Conservation (phyloP, 345 rosid genomes). For the Mercurialis annua region DNA sequence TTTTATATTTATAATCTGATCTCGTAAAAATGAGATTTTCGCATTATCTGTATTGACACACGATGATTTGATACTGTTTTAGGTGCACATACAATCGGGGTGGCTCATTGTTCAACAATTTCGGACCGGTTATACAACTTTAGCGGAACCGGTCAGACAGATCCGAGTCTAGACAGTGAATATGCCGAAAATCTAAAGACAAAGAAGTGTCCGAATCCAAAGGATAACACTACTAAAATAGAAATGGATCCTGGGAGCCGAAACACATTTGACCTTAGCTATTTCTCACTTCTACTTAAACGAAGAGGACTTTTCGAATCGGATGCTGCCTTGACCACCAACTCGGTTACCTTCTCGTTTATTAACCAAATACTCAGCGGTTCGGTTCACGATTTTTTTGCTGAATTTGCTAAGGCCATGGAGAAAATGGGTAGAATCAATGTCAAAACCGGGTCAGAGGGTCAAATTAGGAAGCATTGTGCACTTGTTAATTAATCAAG, state of each 20-base stretch:
- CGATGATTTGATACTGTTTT: too few relatives aligned
- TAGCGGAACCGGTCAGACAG: constrained; percentile 48
- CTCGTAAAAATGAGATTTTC: too few relatives aligned
- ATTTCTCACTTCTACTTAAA: constrained; percentile 44
- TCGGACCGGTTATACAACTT: constrained; percentile 60
- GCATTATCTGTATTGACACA: too few relatives aligned
- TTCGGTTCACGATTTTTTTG: constrained; percentile 38
- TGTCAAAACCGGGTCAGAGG: constrained; percentile 58
- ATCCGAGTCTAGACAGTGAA: constrained; percentile 58
- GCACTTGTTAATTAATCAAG: constrained; percentile 52
- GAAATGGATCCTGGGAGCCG: constrained; percentile 85
- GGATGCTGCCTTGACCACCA: constrained; percentile 56
- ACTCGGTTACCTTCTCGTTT: constrained; percentile 37
- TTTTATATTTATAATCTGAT: too few relatives aligned
- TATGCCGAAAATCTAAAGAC: constrained; percentile 62
- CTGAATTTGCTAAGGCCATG: constrained; percentile 58
- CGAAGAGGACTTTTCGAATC: constrained; percentile 73
- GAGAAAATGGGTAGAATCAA: constrained; percentile 65
- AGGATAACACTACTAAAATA: constrained; percentile 50
- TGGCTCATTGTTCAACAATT: constrained; percentile 63
- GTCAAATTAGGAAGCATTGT: constrained; percentile 69
- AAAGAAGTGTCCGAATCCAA: constrained; percentile 50
- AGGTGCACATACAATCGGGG: constrained; percentile 89
- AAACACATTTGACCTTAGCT: constrained; percentile 64
- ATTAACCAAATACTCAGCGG: constrained; percentile 48